Conservation (phyloP, 371 early-diverging fungal genomes). For the Mucor saturninus region DNA sequence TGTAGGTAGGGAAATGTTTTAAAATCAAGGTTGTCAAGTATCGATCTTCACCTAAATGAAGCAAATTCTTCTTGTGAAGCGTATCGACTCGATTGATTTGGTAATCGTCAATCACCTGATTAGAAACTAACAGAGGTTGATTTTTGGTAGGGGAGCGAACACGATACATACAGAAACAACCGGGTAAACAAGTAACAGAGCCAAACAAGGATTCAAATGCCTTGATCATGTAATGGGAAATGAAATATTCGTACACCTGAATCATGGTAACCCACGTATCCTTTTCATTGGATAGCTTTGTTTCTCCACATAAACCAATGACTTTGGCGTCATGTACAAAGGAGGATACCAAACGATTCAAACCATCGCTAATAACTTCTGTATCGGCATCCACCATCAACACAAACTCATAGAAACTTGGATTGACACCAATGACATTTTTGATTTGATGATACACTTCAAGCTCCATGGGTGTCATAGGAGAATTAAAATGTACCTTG, state of each 20-base stretch:
- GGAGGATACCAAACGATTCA: slow-evolving; percentile 66
- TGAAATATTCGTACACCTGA: slow-evolving; percentile 80
- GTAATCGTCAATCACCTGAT: slow-evolving; percentile 94
- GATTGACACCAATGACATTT: slow-evolving; percentile 85
- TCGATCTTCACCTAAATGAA: slow-evolving; percentile 86
- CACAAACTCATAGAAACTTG: slow-evolving; percentile 71
- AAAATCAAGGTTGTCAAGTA: slow-evolving; percentile 98
- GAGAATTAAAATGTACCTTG: slow-evolving; percentile 72
- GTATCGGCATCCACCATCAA: slow-evolving; percentile 76
- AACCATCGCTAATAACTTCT: slow-evolving; percentile 65
- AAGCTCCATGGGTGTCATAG: slow-evolving; percentile 88
- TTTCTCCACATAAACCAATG: slow-evolving; percentile 85
- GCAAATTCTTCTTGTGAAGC: slow-evolving; percentile 94
- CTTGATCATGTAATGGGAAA: slow-evolving; percentile 93
- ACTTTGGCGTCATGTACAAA: slow-evolving; percentile 78
- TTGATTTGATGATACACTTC: slow-evolving; percentile 91
- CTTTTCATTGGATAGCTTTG: slow-evolving; percentile 80
- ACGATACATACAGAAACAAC: slow-evolving; percentile 94
- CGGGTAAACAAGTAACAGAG: slow-evolving; percentile 89
- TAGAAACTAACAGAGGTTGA: slow-evolving; percentile 89
- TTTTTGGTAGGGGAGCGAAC: slow-evolving; percentile 81
- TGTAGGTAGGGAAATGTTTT: slow-evolving; percentile 97
- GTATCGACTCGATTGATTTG: slow-evolving; percentile 95
- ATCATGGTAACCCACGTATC: slow-evolving; percentile 90
- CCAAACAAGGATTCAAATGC: slow-evolving; percentile 90